Evolutionary conservation across 2,329 filamentous ascomycete genomes (phyloP).

Genomic region (Colletotrichum limetticola): DNA sequence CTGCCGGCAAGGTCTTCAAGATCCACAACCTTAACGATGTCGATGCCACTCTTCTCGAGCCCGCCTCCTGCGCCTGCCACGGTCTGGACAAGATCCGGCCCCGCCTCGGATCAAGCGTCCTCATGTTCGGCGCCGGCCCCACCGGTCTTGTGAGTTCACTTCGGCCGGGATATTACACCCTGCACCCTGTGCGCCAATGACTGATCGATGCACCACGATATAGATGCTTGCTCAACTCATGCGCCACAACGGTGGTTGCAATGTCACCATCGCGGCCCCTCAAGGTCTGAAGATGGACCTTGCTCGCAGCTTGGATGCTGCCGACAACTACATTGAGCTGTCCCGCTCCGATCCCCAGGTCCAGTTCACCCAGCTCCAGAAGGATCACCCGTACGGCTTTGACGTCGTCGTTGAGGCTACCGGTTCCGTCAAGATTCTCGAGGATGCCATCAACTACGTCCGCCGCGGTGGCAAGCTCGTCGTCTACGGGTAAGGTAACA

Average conservation of each 20-base stretch:
- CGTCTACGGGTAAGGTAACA: conserved; percentile 63
- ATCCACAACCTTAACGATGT: conserved; percentile 73
- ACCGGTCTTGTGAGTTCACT: conserved; percentile 65
- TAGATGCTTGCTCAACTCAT: conserved; percentile 70
- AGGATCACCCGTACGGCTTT: conserved; percentile 76
- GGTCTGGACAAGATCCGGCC: conserved; percentile 76
- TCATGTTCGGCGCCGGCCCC: conserved; percentile 75
- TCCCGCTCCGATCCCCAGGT: conserved; percentile 64
- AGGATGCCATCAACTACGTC: conserved; percentile 77
- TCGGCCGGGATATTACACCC: not conserved
- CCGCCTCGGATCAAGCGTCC: conserved; percentile 71
- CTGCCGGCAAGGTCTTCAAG: conserved; percentile 68
- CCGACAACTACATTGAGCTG: conserved; percentile 65
- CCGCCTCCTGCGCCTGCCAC: conserved; percentile 77
- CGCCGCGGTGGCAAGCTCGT: conserved; percentile 77
- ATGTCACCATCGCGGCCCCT: conserved; percentile 76
- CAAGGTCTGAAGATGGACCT: conserved; percentile 77
- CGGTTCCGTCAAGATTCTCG: conserved; percentile 74
- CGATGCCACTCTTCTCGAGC: conserved; percentile 77
- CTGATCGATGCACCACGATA: not conserved
- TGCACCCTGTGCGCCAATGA: not conserved
- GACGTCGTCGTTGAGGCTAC: conserved; percentile 76
- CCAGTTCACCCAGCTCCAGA: conserved; percentile 71
- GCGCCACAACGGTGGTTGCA: conserved; percentile 73
- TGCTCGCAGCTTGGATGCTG: conserved; percentile 66